These are phyloP conservation scores for Ajuga chamaepitys DNA, from an alignment of 257 asterid genomes.

Conservation along the genomic window DNA sequence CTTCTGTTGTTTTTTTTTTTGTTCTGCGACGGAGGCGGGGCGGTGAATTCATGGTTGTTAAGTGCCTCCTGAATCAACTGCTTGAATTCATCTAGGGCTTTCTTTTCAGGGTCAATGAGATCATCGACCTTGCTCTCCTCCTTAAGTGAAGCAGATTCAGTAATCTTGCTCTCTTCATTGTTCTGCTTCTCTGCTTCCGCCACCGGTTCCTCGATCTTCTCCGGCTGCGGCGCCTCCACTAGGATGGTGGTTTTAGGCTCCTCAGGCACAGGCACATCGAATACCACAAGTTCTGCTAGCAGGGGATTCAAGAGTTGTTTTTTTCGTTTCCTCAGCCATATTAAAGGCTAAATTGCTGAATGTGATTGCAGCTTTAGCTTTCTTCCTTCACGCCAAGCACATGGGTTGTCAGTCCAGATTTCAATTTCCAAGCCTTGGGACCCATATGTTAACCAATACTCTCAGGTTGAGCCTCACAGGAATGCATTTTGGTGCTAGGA, in stretches of 20 bases:
- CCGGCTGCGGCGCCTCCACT: slow-evolving; percentile 23
- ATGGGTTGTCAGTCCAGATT: too few species aligned
- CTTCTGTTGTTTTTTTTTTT: too few species aligned
- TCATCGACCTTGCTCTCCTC: slow-evolving; percentile 67
- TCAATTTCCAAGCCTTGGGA: too few species aligned
- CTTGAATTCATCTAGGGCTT: slow-evolving; percentile 56
- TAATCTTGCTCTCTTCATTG: slow-evolving; percentile 24
- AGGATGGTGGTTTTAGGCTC: slow-evolving; percentile 19
- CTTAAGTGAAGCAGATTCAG: slow-evolving; percentile 47
- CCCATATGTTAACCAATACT: too few species aligned
- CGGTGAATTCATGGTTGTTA: slow-evolving; percentile 48
- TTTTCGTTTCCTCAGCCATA: slow-evolving; percentile 54
- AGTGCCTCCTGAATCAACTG: slow-evolving; percentile 49
- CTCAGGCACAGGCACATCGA: slow-evolving; percentile 36
- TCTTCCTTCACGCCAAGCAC: too few species aligned
- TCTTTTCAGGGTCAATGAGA: slow-evolving; percentile 52
- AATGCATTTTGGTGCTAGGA: too few species aligned
- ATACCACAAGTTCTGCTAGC: slow-evolving; percentile 15
- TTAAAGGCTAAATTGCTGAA: too few species aligned
- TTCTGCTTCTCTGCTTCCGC: slow-evolving; percentile 22
- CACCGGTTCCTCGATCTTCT: slow-evolving; percentile 18
- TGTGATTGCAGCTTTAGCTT: too few species aligned
- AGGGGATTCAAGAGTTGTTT: slow-evolving; percentile 19
- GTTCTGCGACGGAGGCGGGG: slow-evolving; percentile 33
- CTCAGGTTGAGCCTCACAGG: too few species aligned